Evolutionary conservation across 306 rosid species (phyloP), one percentile per base, ranked within the genome.

Genomic region (Cicer judaicum): DNA sequence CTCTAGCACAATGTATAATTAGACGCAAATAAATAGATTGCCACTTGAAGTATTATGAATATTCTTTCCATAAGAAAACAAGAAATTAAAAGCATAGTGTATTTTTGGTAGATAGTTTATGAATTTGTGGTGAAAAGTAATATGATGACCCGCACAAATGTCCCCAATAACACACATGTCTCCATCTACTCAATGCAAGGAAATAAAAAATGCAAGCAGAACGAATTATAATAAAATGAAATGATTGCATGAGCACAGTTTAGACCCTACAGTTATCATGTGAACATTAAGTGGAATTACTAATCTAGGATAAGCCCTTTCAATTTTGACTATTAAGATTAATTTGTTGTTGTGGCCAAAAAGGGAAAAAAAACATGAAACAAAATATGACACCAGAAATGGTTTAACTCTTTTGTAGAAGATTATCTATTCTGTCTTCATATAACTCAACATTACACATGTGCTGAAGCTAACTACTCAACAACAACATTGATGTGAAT

Each of bases 391-490:
- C 53, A 57, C 55, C 64, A 56, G 79, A 69, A 84, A 78, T 63
- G 81, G 49, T 64, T 48, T 74, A 57, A 77, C 70, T 85, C 72
- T 64, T 71, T 49, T 52, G 61, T 18, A 60, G 79, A 82, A 74
- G 78, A 80, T 78, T 70, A 38, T 38, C 74, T 55, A 56, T 71
- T 84, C 34, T 81, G 53, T 81, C 60, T 80, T 84, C 65, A 60
- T 75, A 74, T 12, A 70, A 81, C 75, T 71, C 57, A 47, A 64
- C 70, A 57, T 77, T 76, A 64, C 79, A 87, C 73, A 76, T 72
- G 66, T 84, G 76, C 70, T 13, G 60, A 70, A 85, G 82, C 80
- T 29, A 74, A 80, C 48, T 60, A 85, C 73, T 54, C 76, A 79
- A 66, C 36, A 29, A 29, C 72, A 64, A 64, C 82, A 54, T 16